Evolutionary conservation across 257 asterid genomes (phyloP).

Genomic region (Schizonepeta tenuifolia): DNA sequence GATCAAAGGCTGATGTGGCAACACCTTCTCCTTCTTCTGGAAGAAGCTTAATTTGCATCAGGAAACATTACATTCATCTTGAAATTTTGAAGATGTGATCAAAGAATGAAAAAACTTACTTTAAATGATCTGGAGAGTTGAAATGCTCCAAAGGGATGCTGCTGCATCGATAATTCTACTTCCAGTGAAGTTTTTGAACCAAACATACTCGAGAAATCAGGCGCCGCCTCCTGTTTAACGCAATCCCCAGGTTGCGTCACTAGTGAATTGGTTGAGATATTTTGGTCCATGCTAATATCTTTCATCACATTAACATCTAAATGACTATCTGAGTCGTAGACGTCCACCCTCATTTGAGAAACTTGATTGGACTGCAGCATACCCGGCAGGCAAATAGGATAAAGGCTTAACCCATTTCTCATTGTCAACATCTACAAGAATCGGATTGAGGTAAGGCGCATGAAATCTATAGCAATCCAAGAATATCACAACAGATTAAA

Average conservation of each 20-base stretch:
- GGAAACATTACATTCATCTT: constrained; percentile 21
- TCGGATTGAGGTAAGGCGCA: constrained; percentile 5
- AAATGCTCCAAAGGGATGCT: constrained; percentile 40
- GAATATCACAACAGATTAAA: too few relatives aligned
- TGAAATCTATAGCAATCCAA: not conserved
- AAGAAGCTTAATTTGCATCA: constrained; percentile 36
- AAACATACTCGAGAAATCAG: constrained; percentile 37
- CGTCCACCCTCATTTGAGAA: constrained; percentile 40
- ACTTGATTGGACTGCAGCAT: constrained; percentile 42
- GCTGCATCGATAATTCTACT: constrained; percentile 37
- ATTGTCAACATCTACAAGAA: constrained; percentile 63
- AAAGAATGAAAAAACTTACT: constrained; percentile 34
- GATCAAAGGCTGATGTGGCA: constrained; percentile 30
- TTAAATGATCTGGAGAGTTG: constrained; percentile 40
- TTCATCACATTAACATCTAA: constrained; percentile 34
- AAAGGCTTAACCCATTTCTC: constrained; percentile 69
- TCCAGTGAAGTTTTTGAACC: constrained; percentile 36
- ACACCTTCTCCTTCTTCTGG: constrained; percentile 43
- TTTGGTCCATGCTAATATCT: constrained; percentile 37
- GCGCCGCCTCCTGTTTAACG: constrained; percentile 28
- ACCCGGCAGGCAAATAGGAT: constrained; percentile 61
- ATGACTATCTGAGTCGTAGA: constrained; percentile 39
- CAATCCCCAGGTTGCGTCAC: constrained; percentile 28
- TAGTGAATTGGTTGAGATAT: constrained; percentile 30
- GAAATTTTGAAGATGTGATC: not conserved